Base-by-base conservation (phyloP, 441 rosid genomes). In the Viola pubescens region DNA sequence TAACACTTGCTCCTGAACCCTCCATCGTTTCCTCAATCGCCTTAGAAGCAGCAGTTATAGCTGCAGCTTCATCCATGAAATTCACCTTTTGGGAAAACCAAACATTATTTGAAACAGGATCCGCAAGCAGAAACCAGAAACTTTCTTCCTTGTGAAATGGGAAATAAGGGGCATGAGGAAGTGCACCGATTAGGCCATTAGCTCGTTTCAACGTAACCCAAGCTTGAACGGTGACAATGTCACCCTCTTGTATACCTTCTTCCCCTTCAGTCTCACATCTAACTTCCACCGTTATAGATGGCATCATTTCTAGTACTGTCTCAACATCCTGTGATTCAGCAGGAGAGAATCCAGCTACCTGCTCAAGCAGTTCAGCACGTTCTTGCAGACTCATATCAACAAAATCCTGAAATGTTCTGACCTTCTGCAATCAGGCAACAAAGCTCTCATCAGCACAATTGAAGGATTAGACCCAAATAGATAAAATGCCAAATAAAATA, bases 61-160 rank as follows among this genome's bases (percentile, higher is more conserved):
- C 91, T 9, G 84, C 87, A 41, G 86, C 79, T 77, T 94, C 97
- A 46, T 94, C 98, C 95, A 94, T 74, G 82, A 90, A 94, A 70
- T 81, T 89, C n/a, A 89, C 88, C 83, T 89, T 94, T 65, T 94
- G 95, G 62, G 86, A 94, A 69, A 87, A 94, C 98, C 98, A 94
- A 3, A 86, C 89, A 48, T 81, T 82, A 62, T 89, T 90, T 44
- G 96, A 82, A 67, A 62, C 75, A 4, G 84, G 14, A 52, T 94
- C 97, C 0, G 91, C 98, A 7, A 94, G 91, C 59, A 92, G 82
- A 71, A 92, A 75, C 97, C 98, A 88, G 76, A 80, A 89, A 62
- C 85, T 94, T 66, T 92, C 98, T 71, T 92, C 96, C 79, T 90
- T 94, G 84, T 83, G 91, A 62, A 90, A 90, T 37, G 96, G 98